phyloP scores from a whole-genome alignment of 1,139 yeast species.

The Scheffersomyces quercinus region DNA sequence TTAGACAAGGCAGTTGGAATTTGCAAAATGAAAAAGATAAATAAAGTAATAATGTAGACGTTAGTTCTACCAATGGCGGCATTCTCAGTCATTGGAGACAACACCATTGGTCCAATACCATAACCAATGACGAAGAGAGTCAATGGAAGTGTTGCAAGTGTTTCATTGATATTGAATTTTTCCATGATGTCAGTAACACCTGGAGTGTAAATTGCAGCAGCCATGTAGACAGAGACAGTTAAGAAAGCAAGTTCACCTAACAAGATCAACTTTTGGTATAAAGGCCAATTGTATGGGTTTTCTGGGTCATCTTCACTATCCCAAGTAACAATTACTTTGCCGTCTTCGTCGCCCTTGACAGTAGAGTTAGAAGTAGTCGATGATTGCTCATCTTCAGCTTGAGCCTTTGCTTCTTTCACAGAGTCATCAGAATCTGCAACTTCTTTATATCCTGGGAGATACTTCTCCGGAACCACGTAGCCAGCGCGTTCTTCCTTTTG shows the following conservation, averaged over 20 bases:
- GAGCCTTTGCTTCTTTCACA: not conserved
- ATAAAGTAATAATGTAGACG: conserved; percentile 24
- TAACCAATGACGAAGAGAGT: conserved; percentile 9
- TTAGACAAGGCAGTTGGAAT: conserved; percentile 22
- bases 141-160: conserved; percentile 7
- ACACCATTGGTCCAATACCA: conserved; percentile 9
- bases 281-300: conserved; percentile 9
- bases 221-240: conserved; percentile 8
- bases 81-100: conserved; percentile 8
- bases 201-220: conserved; percentile 9
- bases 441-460: conserved; percentile 9
- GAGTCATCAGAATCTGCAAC: not conserved
- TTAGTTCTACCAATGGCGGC: conserved; percentile 51
- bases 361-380: not conserved
- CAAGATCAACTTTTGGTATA: conserved; percentile 3
- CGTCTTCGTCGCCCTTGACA: not conserved
- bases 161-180: conserved; percentile 1
- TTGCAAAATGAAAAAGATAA: conserved; percentile 26
- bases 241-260: conserved; percentile 2
- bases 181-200: conserved; percentile 6
- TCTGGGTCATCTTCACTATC: conserved; percentile 9
- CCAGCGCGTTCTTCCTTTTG: conserved; percentile 29
- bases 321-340: conserved; percentile 9
- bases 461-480: conserved; percentile 29
- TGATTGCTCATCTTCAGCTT: not conserved